phyloP scores from a whole-genome alignment of 78 protist genomes.

The Chrysochromulina parva region DNA sequence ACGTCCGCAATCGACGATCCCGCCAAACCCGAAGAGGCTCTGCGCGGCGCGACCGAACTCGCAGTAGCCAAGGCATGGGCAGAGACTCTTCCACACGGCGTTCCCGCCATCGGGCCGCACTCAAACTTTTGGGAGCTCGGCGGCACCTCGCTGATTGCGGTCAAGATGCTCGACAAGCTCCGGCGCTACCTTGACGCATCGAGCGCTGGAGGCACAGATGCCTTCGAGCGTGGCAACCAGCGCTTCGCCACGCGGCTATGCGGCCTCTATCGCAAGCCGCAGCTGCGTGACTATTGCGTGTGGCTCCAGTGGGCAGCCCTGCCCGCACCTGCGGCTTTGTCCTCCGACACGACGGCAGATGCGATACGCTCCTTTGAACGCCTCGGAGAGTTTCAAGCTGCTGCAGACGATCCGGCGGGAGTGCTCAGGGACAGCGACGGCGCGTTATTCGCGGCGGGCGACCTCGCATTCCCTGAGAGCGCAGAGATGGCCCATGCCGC shows the following conservation, averaged over 20 bases:
- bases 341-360: too few species aligned
- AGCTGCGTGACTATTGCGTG: background rate
- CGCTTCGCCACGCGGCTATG: conserved; percentile 10
- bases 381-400: too few species aligned
- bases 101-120: background rate
- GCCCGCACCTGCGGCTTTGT: background rate
- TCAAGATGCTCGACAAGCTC: background rate
- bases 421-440: too few species aligned
- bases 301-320: conserved; percentile 1
- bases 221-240: background rate
- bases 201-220: background rate
- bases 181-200: background rate
- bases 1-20: too few species aligned
- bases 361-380: too few species aligned
- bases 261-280: background rate
- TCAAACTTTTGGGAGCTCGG: background rate
- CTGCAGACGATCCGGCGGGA: too few species aligned
- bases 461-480: too few species aligned
- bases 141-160: background rate
- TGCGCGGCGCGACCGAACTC: background rate
- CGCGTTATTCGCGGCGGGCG: too few species aligned
- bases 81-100: background rate
- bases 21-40: background rate
- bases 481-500: too few species aligned
- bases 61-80: background rate